A percentile compares a stretch with the other conserved stretches of the same genome.
Conservation (phyloP, 495 filamentous ascomycete species). For the Xylaria telfairii region DNA sequence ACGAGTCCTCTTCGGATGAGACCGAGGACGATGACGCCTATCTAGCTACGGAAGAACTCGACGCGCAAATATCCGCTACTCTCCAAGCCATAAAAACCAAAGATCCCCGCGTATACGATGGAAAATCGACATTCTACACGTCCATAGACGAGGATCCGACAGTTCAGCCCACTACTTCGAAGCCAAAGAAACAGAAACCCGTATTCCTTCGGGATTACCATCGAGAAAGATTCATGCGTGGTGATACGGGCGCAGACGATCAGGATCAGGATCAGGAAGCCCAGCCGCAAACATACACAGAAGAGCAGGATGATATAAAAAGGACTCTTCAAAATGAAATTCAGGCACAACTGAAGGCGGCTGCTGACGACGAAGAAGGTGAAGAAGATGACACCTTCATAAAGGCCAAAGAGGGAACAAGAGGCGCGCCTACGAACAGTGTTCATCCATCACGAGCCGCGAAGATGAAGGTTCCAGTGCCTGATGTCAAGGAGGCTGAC, state of each 20-base stretch:
- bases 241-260: constrained; percentile 60
- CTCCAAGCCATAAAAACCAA: constrained; percentile 85
- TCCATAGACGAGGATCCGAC: constrained; percentile 62
- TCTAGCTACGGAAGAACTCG: constrained; percentile 79
- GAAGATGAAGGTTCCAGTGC: constrained; percentile 56
- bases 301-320: constrained; percentile 87
- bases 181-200: constrained; percentile 74
- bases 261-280: constrained; percentile 63
- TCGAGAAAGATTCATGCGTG: constrained; percentile 77
- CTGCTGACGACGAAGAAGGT: constrained; percentile 60
- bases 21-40: constrained; percentile 90
- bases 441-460: constrained; percentile 55
- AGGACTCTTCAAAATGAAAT: constrained; percentile 77
- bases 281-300: constrained; percentile 71
- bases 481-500: constrained; percentile 80
- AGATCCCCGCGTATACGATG: constrained; percentile 89
- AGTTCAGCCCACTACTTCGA: constrained; percentile 32
- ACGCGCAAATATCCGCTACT: constrained; percentile 84
- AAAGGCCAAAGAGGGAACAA: constrained; percentile 45
- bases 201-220: constrained; percentile 92
- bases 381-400: constrained; percentile 78
- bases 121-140: constrained; percentile 74
- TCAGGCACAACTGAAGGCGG: constrained; percentile 63
- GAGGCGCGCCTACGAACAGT: constrained; percentile 35
- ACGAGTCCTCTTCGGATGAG: constrained; percentile 70